Base-by-base conservation (phyloP, 1,284 basidiomycete genomes). In the Papiliotrema terrestris region DNA sequence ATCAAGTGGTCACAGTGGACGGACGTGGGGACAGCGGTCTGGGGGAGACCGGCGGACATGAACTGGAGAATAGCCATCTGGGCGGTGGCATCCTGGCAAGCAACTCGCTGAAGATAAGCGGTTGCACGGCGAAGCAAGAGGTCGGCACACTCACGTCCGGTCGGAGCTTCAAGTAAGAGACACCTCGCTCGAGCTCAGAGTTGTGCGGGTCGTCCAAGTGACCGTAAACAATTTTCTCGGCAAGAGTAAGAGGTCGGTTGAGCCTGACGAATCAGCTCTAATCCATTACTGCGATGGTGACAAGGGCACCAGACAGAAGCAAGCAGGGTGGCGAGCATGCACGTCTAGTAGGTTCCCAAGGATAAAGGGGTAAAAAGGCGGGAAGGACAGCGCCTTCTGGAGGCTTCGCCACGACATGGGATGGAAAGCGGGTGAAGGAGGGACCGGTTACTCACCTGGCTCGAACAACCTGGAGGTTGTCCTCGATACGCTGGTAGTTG, bases 31-130 rank as follows among this genome's bases (percentile, higher is more conserved):
- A 98, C 94, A 55, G 95, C 93, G 48, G 91, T 91, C 52, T 92
- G 94, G 77, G 93, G 91, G 82, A 99, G 93, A 67, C 95, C 95
- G 25, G 96, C 94, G 49, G 95, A 97, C 96, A 99, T 98, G 85
- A 99, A 99, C 82, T 99, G 95, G 66, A 99, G 85, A 59, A 98
- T 85, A 39, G 96, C 96, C 96, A 99, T 99, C 88, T 91, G 89
- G 54, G 93, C 93, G 52, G 93, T 96, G 62, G 93, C 93, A 84
- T 98, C 96, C 83, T 98, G 96, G 83, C 95, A 98, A 55, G 96
- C 95, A 65, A 99, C 96, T 72, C 96, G 92, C 92, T 96, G 72
- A 2, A 37, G 51, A 45, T 41, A 15, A 23, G 66, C 59, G 51
- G 51, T 57, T 46, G 53, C 45, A 13, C 15, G 29, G 26, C 37